Evolutionary conservation across 257 asterid species (phyloP), one percentile per base, ranked within the genome.

Genomic region (Handroanthus guayacan): DNA sequence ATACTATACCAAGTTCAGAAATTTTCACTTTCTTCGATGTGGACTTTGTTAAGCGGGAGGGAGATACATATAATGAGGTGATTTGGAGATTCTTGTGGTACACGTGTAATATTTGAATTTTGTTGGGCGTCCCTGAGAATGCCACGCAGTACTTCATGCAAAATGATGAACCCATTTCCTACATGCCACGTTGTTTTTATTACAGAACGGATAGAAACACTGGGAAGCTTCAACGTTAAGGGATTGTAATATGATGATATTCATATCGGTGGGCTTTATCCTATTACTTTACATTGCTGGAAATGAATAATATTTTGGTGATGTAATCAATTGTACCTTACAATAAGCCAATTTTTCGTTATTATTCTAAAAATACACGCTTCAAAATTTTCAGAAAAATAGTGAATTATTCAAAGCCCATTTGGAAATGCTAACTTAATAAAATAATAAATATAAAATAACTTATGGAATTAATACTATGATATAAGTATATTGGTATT

Each of bases 141-240:
- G 84, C 63, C 88, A 84, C 80, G 88, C 72, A 20, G 80, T 34
- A 6, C 6, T 62, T 37, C 76, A 69, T 64, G 82, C 75, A 65
- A 17, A 13, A 55, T 3, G 9, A 3, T 25, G 16, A 44, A 1
- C 0, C 18, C 5, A n/a, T 17, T 34, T 36, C 69, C 65, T 74
- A 60, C 39, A n/a, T 66, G 64, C 72, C 58, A 54, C 11, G 65
- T 17, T 13, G 55, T n/a, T 45, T 11, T 63, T 50, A 11, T 16
- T 64, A 48, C 54, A 3, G 3, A 45, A 12, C 7, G 36, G 25
- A 74, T 64, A 16, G 50, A 7, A 50, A 0, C 11, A 63, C 37
- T n/a, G 7, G 45, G 62, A 47, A 77, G 37, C 39, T 51, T 47
- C 50, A 43, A 44, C 13, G 9, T n/a, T 17, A 48, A 36, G 13